Evolutionary conservation across 2,329 filamentous ascomycete genomes (phyloP).

Genomic region (Nothomitra cinnamomea): DNA sequence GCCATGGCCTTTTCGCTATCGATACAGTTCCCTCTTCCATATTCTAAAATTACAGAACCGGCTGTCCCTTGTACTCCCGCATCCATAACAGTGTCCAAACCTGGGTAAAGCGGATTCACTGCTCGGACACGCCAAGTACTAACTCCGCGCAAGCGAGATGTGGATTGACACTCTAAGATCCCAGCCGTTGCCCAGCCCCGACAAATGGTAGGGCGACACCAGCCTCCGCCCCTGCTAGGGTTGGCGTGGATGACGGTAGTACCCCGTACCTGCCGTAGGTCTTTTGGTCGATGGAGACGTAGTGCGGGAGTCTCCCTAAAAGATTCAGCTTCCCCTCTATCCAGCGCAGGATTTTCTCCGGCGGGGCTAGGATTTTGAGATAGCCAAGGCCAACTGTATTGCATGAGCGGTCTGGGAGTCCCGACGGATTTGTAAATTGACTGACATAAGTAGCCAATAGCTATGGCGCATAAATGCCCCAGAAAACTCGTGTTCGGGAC

Average conservation of each 20-base stretch:
- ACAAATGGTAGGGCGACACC: slow-evolving; percentile 18
- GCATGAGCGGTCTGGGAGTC: slow-evolving; percentile 11
- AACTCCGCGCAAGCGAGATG: too few relatives aligned
- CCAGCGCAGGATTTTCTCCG: slow-evolving; percentile 74
- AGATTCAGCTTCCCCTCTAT: slow-evolving; percentile 79
- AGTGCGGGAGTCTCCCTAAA: slow-evolving; percentile 69
- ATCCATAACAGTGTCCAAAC: too few relatives aligned
- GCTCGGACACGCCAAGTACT: too few relatives aligned
- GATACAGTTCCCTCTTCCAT: too few relatives aligned
- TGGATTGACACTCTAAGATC: neutral
- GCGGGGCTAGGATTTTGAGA: slow-evolving; percentile 75
- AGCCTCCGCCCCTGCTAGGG: slow-evolving; percentile 22
- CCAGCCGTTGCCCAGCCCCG: slow-evolving; percentile 8
- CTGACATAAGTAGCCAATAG: slow-evolving; percentile 73
- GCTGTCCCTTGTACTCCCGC: too few relatives aligned
- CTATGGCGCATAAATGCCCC: slow-evolving; percentile 72
- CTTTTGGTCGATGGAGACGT: slow-evolving; percentile 89
- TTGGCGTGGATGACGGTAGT: slow-evolving; percentile 40
- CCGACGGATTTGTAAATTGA: slow-evolving; percentile 9
- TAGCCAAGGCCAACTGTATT: slow-evolving; percentile 63
- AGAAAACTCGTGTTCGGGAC: slow-evolving; percentile 69
- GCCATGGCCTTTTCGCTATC: too few relatives aligned
- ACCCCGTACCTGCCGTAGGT: slow-evolving; percentile 87
- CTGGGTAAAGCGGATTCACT: too few relatives aligned
- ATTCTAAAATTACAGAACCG: too few relatives aligned